Conservation (phyloP, 495 filamentous ascomycete genomes). For the Neurospora tetrasperma region DNA sequence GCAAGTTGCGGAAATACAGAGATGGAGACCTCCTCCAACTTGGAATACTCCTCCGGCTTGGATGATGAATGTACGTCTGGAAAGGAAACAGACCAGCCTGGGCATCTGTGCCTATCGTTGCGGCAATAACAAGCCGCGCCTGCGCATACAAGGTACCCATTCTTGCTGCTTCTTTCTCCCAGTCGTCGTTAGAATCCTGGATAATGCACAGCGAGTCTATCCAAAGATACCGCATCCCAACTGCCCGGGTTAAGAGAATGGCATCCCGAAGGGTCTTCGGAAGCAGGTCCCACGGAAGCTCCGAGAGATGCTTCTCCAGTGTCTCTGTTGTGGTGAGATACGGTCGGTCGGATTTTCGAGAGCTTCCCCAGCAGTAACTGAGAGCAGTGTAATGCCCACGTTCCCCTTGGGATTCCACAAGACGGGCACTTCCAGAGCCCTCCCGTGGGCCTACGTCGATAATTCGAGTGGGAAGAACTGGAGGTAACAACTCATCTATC, state of each 20-base stretch:
- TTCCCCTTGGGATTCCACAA: not conserved
- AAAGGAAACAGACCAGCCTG: not conserved
- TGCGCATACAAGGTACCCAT: not conserved
- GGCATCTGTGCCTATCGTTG: fast-evolving
- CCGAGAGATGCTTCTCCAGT: not conserved
- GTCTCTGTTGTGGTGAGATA: not conserved
- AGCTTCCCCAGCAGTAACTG: not conserved
- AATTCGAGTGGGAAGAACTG: not conserved
- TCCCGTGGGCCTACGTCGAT: not conserved
- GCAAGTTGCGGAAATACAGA: not conserved
- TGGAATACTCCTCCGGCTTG: no score
- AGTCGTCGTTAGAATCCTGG: not conserved
- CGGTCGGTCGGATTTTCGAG: not conserved
- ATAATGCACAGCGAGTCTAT: not conserved
- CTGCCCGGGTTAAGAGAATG: not conserved
- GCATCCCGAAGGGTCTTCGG: not conserved
- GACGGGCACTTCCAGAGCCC: fast-evolving
- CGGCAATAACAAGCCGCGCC: not conserved
- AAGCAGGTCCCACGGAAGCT: not conserved
- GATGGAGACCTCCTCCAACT: no score
- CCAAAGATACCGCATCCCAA: not conserved
- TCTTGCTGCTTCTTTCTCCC: fast-evolving
- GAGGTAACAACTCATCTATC: not conserved
- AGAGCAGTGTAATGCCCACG: not conserved
- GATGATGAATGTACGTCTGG: not conserved